Conservation (phyloP, 768 basidiomycete species). For the Leucosporidium creatinivorum region DNA sequence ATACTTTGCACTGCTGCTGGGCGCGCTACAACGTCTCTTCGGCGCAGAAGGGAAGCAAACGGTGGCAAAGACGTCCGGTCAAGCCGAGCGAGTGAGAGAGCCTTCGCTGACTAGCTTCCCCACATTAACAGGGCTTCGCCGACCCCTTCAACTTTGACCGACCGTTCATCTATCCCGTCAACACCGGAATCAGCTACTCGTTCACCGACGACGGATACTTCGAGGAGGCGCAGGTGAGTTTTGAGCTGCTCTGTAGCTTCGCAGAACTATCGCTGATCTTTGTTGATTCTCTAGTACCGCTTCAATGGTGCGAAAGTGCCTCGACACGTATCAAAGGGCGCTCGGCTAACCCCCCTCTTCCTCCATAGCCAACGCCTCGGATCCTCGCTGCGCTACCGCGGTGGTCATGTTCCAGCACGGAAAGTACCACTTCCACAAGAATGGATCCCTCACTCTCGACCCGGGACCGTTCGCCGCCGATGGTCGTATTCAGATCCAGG, state of each 20-base stretch:
- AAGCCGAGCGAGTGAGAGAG: too few relatives aligned
- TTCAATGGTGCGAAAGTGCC: slow-evolving; percentile 64
- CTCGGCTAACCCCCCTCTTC: neutral
- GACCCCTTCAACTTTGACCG: slow-evolving; percentile 66
- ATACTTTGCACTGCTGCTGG: too few relatives aligned
- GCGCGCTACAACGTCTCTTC: too few relatives aligned
- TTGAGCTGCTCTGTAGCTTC: too few relatives aligned
- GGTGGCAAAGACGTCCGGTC: too few relatives aligned
- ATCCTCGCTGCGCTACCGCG: slow-evolving; percentile 83
- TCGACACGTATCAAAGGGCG: too few relatives aligned
- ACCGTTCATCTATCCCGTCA: slow-evolving; percentile 69
- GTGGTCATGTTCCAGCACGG: slow-evolving; percentile 88
- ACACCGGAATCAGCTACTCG: slow-evolving; percentile 62
- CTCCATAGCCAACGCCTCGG: slow-evolving; percentile 50
- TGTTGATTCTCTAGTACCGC: slow-evolving; percentile 50
- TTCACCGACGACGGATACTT: slow-evolving; percentile 63
- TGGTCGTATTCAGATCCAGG: slow-evolving; percentile 90
- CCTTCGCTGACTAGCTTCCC: neutral
- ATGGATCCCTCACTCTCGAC: slow-evolving; percentile 63
- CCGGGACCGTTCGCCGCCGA: slow-evolving; percentile 64
- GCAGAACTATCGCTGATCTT: too few relatives aligned
- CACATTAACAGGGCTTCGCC: slow-evolving; percentile 60
- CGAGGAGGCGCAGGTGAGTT: slow-evolving; percentile 61
- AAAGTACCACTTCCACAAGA: slow-evolving; percentile 55
- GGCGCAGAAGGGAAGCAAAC: too few relatives aligned